Conservation (phyloP, 2,329 filamentous ascomycete species). For the Stachybotrys chlorohalonatus region DNA sequence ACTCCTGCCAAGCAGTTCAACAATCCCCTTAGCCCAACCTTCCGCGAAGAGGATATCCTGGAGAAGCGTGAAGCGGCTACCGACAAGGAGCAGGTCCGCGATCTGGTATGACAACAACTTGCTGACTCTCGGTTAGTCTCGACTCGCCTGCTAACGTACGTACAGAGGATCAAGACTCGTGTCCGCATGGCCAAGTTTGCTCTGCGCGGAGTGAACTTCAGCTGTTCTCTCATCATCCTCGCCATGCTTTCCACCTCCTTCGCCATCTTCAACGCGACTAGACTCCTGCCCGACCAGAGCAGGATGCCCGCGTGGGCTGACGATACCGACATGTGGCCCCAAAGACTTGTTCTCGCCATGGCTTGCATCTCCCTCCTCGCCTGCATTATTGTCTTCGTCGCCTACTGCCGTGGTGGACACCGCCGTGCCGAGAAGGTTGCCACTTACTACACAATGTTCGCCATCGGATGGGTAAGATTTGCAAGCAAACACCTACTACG, state of each 20-base stretch:
- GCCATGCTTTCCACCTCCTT: conserved; percentile 85
- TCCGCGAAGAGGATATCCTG: conserved; percentile 75
- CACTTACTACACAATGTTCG: conserved; percentile 92
- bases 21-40: conserved; percentile 85
- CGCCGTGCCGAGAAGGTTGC: conserved; percentile 82
- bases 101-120: conserved; percentile 58
- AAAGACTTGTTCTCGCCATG: conserved; percentile 72
- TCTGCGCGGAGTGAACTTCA: conserved; percentile 92
- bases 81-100: conserved; percentile 78
- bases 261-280: conserved; percentile 86
- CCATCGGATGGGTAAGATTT: conserved; percentile 59
- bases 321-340: conserved; percentile 78
- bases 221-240: conserved; percentile 90
- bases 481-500: not conserved
- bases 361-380: conserved; percentile 72
- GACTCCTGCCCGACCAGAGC: conserved; percentile 63
- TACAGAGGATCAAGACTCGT: conserved; percentile 81
- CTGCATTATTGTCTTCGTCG: conserved; percentile 71
- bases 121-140: not conserved
- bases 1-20: conserved; percentile 63
- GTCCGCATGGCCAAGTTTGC: conserved; percentile 91
- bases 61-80: conserved; percentile 77
- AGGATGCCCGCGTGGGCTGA: conserved; percentile 76
- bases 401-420: conserved; percentile 85
- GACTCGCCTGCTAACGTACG: conserved; percentile 13